Percentiles rank a stretch among this genome's conserved stretches.
Conservation (phyloP, 2,329 filamentous ascomycete genomes). For the Graphiopsis chlorocephala region DNA sequence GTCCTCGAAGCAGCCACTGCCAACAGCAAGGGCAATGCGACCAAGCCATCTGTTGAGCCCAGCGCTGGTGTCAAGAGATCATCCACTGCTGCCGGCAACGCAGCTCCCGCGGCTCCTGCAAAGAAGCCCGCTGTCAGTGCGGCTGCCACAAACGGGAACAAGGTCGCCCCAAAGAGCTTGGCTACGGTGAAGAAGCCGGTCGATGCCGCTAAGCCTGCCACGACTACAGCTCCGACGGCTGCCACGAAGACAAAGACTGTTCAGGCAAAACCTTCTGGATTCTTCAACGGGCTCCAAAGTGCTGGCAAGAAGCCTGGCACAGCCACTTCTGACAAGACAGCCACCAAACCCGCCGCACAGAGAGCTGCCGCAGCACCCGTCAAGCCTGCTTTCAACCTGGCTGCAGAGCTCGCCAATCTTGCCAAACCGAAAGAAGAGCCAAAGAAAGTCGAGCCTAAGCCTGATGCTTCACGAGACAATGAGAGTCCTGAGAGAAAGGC, state of each 20-base stretch:
- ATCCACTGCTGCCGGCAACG: slow-evolving; percentile 21
- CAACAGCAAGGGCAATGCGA: slow-evolving; percentile 29
- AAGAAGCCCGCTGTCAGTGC: slow-evolving; percentile 34
- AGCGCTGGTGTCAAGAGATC: slow-evolving; percentile 36
- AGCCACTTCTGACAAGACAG: slow-evolving; percentile 27
- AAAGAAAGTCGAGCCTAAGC: slow-evolving; percentile 42
- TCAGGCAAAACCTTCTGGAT: slow-evolving; percentile 44
- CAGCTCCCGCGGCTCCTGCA: slow-evolving; percentile 26
- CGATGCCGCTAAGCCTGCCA: slow-evolving; percentile 21
- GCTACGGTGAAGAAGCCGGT: slow-evolving; percentile 27
- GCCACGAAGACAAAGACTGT: slow-evolving; percentile 30
- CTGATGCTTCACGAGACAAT: slow-evolving; percentile 29
- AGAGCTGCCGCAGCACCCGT: slow-evolving; percentile 20
- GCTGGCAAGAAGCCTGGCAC: slow-evolving; percentile 44
- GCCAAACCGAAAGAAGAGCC: slow-evolving; percentile 55
- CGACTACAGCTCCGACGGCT: slow-evolving; percentile 20
- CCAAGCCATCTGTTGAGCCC: slow-evolving; percentile 23
- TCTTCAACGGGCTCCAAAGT: slow-evolving; percentile 47
- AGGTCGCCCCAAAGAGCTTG: slow-evolving; percentile 20
- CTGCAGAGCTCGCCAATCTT: slow-evolving; percentile 38
- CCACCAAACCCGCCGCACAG: slow-evolving; percentile 24
- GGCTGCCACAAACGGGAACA: slow-evolving; percentile 21
- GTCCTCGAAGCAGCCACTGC: slow-evolving; percentile 44
- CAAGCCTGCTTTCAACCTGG: slow-evolving; percentile 38
- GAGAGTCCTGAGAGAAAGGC: slow-evolving; percentile 68